Evolutionary conservation across 2,329 filamentous ascomycete genomes (phyloP).

Genomic region (Parascedosporium putredinis): DNA sequence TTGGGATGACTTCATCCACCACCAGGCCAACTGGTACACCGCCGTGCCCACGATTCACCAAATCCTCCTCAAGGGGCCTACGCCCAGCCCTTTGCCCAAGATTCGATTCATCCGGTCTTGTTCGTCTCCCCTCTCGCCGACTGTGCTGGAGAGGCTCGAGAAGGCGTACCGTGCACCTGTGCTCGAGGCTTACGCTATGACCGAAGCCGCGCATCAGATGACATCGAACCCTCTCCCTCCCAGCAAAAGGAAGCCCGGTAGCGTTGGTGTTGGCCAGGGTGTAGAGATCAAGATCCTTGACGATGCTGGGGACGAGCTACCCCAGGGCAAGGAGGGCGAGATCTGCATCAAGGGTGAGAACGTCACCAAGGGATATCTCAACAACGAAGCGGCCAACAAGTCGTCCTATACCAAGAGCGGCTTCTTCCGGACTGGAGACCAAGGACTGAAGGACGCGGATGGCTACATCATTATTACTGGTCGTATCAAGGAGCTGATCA

Average conservation of each 20-base stretch:
- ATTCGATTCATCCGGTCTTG: constrained; percentile 86
- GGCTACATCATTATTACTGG: constrained; percentile 81
- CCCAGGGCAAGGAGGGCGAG: constrained; percentile 63
- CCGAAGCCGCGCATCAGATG: constrained; percentile 80
- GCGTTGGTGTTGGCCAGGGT: constrained; percentile 73
- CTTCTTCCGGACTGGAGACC: constrained; percentile 82
- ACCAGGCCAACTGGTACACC: constrained; percentile 83
- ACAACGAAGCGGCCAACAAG: constrained; percentile 68
- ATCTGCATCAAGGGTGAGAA: constrained; percentile 77
- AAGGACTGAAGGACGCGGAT: constrained; percentile 69
- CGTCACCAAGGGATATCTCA: constrained; percentile 75
- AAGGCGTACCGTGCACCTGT: constrained; percentile 67
- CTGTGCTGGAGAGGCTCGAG: constrained; percentile 71
- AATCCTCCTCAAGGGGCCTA: constrained; percentile 66
- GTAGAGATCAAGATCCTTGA: constrained; percentile 74
- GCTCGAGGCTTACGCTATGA: constrained; percentile 87
- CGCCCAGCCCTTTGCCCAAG: constrained; percentile 55
- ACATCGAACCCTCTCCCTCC: constrained; percentile 64
- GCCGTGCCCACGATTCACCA: constrained; percentile 91
- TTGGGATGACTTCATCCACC: constrained; percentile 64
- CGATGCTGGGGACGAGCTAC: constrained; percentile 54
- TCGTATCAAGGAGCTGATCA: constrained; percentile 89
- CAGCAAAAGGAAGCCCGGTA: constrained; percentile 66
- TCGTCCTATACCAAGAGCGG: constrained; percentile 63
- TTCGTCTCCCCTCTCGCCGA: constrained; percentile 73